phyloP scores from a whole-genome alignment of 192 early-diverging fungal species.

The Coemansia sp. region DNA sequence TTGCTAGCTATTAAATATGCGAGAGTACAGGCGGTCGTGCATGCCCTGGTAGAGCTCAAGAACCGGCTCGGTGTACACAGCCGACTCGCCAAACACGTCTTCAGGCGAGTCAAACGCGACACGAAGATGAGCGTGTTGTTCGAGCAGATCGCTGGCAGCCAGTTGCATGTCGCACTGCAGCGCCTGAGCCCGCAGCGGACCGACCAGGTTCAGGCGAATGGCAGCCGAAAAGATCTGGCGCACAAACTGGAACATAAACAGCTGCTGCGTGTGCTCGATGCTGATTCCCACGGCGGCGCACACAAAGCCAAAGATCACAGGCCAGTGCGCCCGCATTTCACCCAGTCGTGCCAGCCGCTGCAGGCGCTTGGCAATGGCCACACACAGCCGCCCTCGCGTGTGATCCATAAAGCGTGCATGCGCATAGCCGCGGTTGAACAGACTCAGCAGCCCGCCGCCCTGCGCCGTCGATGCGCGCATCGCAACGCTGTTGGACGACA shows the following conservation, averaged over 20 bases:
- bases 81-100: slow-evolving; percentile 44
- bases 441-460: slow-evolving; percentile 48
- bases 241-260: slow-evolving; percentile 83
- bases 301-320: slow-evolving; percentile 75
- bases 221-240: slow-evolving; percentile 84
- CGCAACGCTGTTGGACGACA: slow-evolving; percentile 40
- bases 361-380: slow-evolving; percentile 36
- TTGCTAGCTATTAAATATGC: slow-evolving; percentile 73
- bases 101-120: slow-evolving; percentile 19
- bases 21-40: slow-evolving; percentile 75
- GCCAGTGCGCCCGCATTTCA: slow-evolving; percentile 68
- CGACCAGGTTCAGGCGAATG: slow-evolving; percentile 84
- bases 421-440: slow-evolving; percentile 51
- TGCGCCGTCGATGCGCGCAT: slow-evolving; percentile 53
- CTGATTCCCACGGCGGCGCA: slow-evolving; percentile 52
- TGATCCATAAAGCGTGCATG: slow-evolving; percentile 35
- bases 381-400: slow-evolving; percentile 24
- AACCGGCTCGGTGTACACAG: slow-evolving; percentile 64
- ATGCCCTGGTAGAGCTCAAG: slow-evolving; percentile 75
- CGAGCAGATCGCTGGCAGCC: slow-evolving; percentile 54
- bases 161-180: slow-evolving; percentile 63
- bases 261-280: slow-evolving; percentile 64
- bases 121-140: slow-evolving; percentile 56
- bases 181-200: slow-evolving; percentile 84
- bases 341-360: slow-evolving; percentile 54